Conservation (phyloP, 768 basidiomycete species). For the Podaxis pistillaris region DNA sequence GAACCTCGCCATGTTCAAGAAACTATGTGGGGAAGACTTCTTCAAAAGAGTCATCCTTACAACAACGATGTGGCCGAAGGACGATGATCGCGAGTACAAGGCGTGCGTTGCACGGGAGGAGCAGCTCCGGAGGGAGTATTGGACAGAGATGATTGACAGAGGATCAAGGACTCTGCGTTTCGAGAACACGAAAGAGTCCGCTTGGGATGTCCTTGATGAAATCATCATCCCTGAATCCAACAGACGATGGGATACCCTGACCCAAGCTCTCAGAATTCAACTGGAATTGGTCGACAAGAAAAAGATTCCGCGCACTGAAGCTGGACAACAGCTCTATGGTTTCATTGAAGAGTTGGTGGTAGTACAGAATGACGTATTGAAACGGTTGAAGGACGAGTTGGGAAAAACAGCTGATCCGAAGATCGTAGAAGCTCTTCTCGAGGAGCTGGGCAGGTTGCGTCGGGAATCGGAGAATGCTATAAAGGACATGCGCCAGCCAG, state of each 20-base stretch:
- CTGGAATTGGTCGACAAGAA: background rate
- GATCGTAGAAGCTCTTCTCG: background rate
- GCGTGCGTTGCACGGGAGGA: too few relatives aligned
- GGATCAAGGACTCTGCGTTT: background rate
- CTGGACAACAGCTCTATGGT: background rate
- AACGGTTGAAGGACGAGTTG: background rate
- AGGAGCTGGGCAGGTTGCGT: background rate
- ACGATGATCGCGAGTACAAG: background rate
- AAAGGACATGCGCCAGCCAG: background rate
- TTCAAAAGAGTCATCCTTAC: background rate
- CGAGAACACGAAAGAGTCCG: background rate
- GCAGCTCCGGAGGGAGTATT: background rate
- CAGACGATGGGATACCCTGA: background rate
- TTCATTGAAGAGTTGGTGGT: background rate
- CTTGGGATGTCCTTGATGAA: background rate
- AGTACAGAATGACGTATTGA: background rate
- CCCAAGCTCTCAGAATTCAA: background rate
- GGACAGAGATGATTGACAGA: background rate
- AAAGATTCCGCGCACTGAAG: background rate
- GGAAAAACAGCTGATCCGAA: background rate
- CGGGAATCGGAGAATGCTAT: background rate
- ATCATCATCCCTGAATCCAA: background rate
- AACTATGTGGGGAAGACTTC: slow-evolving; percentile 17
- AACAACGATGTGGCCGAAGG: background rate
- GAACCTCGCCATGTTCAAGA: slow-evolving; percentile 14